These are phyloP conservation scores for Cotoneaster glaucophyllus DNA, from an alignment of 306 rosid species.

Conservation along the genomic window DNA sequence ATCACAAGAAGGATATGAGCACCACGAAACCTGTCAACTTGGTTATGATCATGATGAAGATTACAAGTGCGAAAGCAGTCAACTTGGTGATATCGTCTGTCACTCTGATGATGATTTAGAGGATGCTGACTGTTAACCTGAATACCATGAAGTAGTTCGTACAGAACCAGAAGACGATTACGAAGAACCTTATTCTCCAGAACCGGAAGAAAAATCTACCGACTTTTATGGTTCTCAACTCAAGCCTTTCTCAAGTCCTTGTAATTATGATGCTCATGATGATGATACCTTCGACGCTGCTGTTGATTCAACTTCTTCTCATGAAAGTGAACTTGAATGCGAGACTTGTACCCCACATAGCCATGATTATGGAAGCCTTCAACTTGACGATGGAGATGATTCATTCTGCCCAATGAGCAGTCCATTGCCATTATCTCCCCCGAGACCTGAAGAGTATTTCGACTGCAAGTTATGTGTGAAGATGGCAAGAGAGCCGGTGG, in stretches of 20 bases:
- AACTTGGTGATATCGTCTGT: not conserved
- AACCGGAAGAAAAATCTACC: not conserved
- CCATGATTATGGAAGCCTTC: not conserved
- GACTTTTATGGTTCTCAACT: not conserved
- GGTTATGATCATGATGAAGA: too few species aligned
- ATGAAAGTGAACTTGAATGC: not conserved
- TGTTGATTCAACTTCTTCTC: not conserved
- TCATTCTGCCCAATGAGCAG: not conserved
- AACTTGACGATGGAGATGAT: not conserved
- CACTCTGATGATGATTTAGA: not conserved
- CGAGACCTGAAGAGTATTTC: not conserved
- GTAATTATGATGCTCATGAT: too few species aligned
- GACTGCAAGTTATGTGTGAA: not conserved
- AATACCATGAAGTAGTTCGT: not conserved
- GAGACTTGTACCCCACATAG: not conserved
- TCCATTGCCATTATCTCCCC: not conserved
- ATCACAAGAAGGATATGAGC: not conserved
- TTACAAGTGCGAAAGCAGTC: not conserved
- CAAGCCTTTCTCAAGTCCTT: too few species aligned
- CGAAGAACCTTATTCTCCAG: not conserved
- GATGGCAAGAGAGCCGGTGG: constrained; percentile 6
- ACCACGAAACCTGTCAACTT: too few species aligned
- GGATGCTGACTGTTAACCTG: not conserved
- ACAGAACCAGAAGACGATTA: not conserved
- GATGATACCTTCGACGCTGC: not conserved